Conservation (phyloP, 108 stramenopile genomes). For the Nitzschia sp. region DNA sequence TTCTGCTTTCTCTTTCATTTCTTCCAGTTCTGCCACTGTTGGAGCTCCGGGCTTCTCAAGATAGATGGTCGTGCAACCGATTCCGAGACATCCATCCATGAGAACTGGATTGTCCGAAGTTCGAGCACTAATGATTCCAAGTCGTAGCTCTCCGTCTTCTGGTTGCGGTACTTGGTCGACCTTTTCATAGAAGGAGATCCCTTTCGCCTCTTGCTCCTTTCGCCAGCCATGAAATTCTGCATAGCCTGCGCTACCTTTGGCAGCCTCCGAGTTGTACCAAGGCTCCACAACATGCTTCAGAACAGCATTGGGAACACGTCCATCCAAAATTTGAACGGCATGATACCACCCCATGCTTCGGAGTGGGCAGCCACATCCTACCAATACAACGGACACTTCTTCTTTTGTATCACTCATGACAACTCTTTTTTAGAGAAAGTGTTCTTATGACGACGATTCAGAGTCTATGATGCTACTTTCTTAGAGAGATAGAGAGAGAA, state of each 20-base stretch:
- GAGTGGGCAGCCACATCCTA: slow-evolving; percentile 65
- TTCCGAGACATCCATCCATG: slow-evolving; percentile 47
- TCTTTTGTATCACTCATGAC: background rate
- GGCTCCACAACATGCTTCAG: slow-evolving; percentile 67
- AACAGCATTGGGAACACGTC: slow-evolving; percentile 31
- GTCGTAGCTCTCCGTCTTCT: slow-evolving; percentile 21
- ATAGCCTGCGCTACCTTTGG: slow-evolving; percentile 37
- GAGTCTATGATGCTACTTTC: too few relatives aligned
- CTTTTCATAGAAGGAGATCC: slow-evolving; percentile 40
- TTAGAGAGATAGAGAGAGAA: too few relatives aligned
- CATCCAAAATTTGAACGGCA: slow-evolving; percentile 70
- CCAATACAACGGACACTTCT: slow-evolving; percentile 52
- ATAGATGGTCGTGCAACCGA: slow-evolving; percentile 58
- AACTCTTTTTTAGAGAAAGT: too few relatives aligned
- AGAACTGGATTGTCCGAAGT: slow-evolving; percentile 76
- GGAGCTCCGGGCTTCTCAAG: slow-evolving; percentile 91
- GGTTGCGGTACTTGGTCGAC: slow-evolving; percentile 50
- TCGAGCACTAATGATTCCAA: slow-evolving; percentile 60
- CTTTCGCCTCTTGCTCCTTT: slow-evolving; percentile 19
- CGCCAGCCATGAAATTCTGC: slow-evolving; percentile 43
- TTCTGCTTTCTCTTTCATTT: slow-evolving; percentile 50
- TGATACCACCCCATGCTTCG: slow-evolving; percentile 89
- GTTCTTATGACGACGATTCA: too few relatives aligned
- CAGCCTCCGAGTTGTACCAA: slow-evolving; percentile 52
- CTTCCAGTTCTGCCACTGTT: slow-evolving; percentile 63